These are phyloP conservation scores for Neopestalotiopsis clavispora DNA, from an alignment of 2,329 filamentous ascomycete species.

Conservation along the genomic window DNA sequence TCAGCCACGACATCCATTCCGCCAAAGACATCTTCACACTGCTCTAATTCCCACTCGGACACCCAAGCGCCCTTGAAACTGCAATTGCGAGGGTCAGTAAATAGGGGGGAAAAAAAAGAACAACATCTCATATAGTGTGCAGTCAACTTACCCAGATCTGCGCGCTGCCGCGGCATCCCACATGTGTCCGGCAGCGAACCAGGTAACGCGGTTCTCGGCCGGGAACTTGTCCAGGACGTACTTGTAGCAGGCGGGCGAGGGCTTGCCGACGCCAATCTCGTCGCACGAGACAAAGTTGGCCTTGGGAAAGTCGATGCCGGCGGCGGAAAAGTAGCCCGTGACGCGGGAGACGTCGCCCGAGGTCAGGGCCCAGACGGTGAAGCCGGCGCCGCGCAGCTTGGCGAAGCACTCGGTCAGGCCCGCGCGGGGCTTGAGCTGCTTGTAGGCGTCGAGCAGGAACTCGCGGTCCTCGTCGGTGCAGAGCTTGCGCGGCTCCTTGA, in stretches of 20 bases:
- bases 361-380: constrained; percentile 59
- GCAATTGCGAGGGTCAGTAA: neutral
- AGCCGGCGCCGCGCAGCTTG: constrained; percentile 48
- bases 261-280: constrained; percentile 53
- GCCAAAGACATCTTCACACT: constrained; percentile 54
- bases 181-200: constrained; percentile 65
- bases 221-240: constrained; percentile 36
- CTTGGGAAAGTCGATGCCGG: constrained; percentile 51
- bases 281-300: constrained; percentile 60
- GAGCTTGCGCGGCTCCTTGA: constrained; percentile 46
- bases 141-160: constrained; percentile 42
- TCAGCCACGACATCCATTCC: constrained; percentile 56
- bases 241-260: constrained; percentile 50
- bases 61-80: constrained; percentile 58
- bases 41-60: constrained; percentile 56
- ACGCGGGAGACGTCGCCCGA: constrained; percentile 55
- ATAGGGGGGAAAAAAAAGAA: neutral
- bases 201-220: constrained; percentile 43
- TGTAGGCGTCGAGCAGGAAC: constrained; percentile 43
- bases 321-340: constrained; percentile 53
- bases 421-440: constrained; percentile 39
- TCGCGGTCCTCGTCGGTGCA: constrained; percentile 47
- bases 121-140: neutral
- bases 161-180: constrained; percentile 62
- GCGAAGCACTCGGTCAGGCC: constrained; percentile 47